Percentiles rank a stretch among this genome's conserved stretches.
Evolutionary conservation across 345 rosid genomes (phyloP).

Genomic region (Eucalyptus curtisii): DNA sequence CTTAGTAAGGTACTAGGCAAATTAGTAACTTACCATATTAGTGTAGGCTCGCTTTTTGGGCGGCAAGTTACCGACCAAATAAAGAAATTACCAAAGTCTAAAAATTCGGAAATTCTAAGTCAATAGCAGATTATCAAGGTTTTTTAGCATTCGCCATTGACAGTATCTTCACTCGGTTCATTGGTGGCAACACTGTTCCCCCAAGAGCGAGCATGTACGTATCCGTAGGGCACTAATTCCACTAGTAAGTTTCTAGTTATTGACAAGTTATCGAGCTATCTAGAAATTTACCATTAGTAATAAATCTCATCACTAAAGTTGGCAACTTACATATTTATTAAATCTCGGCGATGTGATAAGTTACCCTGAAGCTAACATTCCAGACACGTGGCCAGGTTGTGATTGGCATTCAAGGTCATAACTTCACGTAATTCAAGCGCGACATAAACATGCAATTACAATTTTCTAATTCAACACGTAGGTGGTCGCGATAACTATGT

Average conservation of each 20-base stretch:
- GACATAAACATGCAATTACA: background rate
- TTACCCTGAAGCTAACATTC: fast-evolving
- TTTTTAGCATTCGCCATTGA: too few species aligned
- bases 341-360: background rate
- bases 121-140: background rate
- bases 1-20: background rate
- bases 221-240: background rate
- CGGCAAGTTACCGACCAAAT: background rate
- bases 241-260: background rate
- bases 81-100: background rate
- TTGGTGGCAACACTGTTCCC: too few species aligned
- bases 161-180: too few species aligned
- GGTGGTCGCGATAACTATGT: fast-evolving
- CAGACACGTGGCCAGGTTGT: fast-evolving
- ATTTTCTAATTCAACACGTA: background rate
- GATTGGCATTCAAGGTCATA: fast-evolving
- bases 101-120: background rate
- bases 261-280: background rate
- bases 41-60: background rate
- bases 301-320: background rate
- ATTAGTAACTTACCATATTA: background rate
- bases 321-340: background rate
- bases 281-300: background rate
- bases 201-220: too few species aligned
- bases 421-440: fast-evolving